These are phyloP conservation scores for Silene noctiflora DNA, from an alignment of 179 eudicot species.

Conservation along the genomic window DNA sequence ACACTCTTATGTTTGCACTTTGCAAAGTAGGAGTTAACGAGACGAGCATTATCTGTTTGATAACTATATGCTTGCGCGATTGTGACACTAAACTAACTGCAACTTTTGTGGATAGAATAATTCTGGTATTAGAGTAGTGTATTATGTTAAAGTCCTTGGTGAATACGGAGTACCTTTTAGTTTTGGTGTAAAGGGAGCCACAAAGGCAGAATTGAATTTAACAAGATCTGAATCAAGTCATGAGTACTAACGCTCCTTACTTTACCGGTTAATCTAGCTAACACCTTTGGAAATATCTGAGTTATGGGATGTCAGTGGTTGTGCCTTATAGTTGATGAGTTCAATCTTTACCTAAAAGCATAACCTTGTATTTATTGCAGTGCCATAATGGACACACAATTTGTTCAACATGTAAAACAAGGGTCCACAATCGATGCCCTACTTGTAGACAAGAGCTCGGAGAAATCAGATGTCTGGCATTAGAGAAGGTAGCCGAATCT, in stretches of 20 bases:
- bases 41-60: background rate
- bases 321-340: background rate
- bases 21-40: background rate
- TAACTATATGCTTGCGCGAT: background rate
- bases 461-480: constrained; percentile 44
- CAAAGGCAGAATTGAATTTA: too few species aligned
- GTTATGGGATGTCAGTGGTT: background rate
- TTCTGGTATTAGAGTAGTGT: background rate
- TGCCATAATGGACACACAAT: constrained; percentile 51
- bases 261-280: background rate
- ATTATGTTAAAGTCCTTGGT: constrained; percentile 10
- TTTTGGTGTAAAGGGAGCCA: too few species aligned
- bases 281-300: background rate
- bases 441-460: constrained; percentile 53
- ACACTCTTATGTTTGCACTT: too few species aligned
- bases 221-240: background rate
- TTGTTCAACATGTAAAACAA: constrained; percentile 44
- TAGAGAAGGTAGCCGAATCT: constrained; percentile 48
- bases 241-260: background rate
- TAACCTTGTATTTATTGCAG: constrained; percentile 20
- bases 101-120: constrained; percentile 2
- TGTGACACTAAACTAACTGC: background rate
- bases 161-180: too few species aligned
- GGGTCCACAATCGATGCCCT: constrained; percentile 46
- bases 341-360: background rate